Base-by-base conservation (phyloP, 75 land plant species). In the Adiantum capillusveneris region DNA sequence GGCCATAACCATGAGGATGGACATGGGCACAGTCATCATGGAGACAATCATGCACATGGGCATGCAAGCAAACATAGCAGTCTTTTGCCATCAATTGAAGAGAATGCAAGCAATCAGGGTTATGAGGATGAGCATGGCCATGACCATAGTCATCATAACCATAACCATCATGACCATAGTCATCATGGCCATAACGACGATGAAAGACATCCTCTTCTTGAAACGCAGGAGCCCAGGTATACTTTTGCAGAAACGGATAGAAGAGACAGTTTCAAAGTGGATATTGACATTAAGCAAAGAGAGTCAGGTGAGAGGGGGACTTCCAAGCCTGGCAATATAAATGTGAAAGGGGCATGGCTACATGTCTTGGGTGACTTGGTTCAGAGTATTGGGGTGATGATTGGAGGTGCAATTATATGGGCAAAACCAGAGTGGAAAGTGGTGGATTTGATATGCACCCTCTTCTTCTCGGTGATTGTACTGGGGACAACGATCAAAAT, bases 301-400 rank as follows among this genome's bases (percentile, higher is more conserved):
- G 64, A 48, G 5, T 49, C 24, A 20, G 7, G 2, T 44, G 14
- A 28, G 28, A 51, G 11, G 21, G 17, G 1, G 7, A 49, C 11
- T 20, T 26, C 30, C 0, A 42, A 70, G 58, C 52, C 77, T 55
- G 37, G 11, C 56, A 90, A 83, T 20, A 84, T 90, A n/a, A 92
- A 92, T 63, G 85, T 88, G 28, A 75, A 62, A 20, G 72, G 92
- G 6, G 96, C 96, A 14, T 87, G 84, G 64, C 77, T 90, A 1
- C 96, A 90, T 65, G 96, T 90, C 2, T 69, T 87, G 1, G 96
- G 92, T 20, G 96, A 90, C 72, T 78, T 79, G 25, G 73, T 91
- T 43, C 97, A 91, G 56, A 88, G 94, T 56, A 66, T 91, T 29
- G 94, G 97, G 0, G 97, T 91, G 13, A 88, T 91, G 97, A 71